Evolutionary conservation across 1,284 basidiomycete species (phyloP), one percentile per base, ranked within the genome.

Genomic region (Fomitopsis betulina): DNA sequence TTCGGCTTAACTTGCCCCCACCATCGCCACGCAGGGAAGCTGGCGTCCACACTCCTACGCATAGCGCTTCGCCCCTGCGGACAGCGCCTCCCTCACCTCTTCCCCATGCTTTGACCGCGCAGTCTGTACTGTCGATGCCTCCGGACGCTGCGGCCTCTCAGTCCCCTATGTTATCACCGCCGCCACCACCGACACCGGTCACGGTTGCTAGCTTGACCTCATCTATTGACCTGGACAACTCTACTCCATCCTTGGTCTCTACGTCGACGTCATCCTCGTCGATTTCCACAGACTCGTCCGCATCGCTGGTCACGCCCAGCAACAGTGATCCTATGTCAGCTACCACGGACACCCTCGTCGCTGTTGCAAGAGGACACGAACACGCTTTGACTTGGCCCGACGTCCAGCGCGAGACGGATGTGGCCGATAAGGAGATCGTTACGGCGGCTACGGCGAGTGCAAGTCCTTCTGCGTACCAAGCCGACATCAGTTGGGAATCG

Each of bases 261-360:
- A 65, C 64, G 12, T 61, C 69, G 32, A 39, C 52, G 39, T 68
- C 67, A 25, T 64, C 67, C 5, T 57, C 59, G 32, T 67, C 67
- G 13, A 58, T 62, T 12, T 64, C 64, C 8, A 45, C 43, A 12
- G 49, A 54, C 35, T 55, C 51, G 37, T 53, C 45, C n/a, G 35
- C 35, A 15, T 35, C 27, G 5, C 40, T 52, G 21, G 27, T 51
- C 23, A 42, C 55, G 13, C 49, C 55, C 17, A 40, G 51, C 32
- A 53, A 35, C 27, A 53, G 37, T 17, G 13, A 5, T 32, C 19
- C 52, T 3, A 12, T 15, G 9, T 27, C 21, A 38, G 37, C 37
- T 12, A 27, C 37, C 27, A 10, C 17, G 17, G 37, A 40, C 5
- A 9, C 52, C 6, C 10, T 23, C 17, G 7, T 39, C 23, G 10